A percentile compares a stretch with the other conserved stretches of the same genome.
These are phyloP conservation scores for Pittosporum tobira DNA, from an alignment of 129 eudicot species.

Conservation along the genomic window DNA sequence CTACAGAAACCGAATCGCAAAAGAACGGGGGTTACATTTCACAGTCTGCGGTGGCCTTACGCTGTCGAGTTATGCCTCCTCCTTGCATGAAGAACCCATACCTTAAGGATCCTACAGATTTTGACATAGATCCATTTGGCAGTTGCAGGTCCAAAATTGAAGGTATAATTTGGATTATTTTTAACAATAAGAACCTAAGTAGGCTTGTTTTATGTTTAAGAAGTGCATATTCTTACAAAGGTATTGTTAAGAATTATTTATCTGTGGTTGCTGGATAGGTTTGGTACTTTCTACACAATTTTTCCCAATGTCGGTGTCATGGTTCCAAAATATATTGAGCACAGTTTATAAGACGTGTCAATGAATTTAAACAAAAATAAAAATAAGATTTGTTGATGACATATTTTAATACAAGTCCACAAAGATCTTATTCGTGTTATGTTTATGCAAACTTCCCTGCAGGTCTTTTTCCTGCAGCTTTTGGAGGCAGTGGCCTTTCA, in stretches of 20 bases:
- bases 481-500: conserved; percentile 70
- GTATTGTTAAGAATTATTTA: not conserved
- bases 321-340: too few relatives aligned
- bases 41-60: conserved; percentile 83
- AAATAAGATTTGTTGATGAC: too few relatives aligned
- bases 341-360: not conserved
- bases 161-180: conserved; percentile 33
- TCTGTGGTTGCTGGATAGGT: not conserved
- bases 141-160: conserved; percentile 72
- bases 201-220: not conserved
- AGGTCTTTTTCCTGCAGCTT: conserved; percentile 44
- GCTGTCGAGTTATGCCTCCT: conserved; percentile 91
- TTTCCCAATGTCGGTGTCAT: not conserved
- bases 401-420: too few relatives aligned
- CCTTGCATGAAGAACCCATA: conserved; percentile 89
- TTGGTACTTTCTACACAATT: not conserved
- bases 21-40: conserved; percentile 52
- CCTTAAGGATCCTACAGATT: conserved; percentile 38
- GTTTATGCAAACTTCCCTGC: conserved; percentile 13
- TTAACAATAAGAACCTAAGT: not conserved
- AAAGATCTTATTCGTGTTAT: conserved; percentile 1
- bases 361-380: too few relatives aligned
- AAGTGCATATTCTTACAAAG: not conserved
- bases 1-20: conserved; percentile 17
- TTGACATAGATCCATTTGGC: conserved; percentile 62